Evolutionary conservation across 176 grass and related monocot genomes (phyloP).

Genomic region (Avena eriantha): DNA sequence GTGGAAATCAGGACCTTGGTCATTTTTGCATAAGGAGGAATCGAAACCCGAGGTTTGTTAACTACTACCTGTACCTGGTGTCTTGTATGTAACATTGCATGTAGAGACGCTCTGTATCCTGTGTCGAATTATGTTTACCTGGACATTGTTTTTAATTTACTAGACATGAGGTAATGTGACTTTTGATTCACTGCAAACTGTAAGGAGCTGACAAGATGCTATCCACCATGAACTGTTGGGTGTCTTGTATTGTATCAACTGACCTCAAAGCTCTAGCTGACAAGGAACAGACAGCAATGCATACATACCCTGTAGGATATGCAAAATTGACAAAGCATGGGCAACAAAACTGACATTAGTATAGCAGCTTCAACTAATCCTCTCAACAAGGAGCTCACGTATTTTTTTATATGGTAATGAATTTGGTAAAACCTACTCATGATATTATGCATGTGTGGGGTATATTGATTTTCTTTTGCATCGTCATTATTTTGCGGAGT

Average conservation of each 20-base stretch:
- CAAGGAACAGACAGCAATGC: not conserved
- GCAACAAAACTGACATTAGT: not conserved
- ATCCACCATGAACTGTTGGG: not conserved
- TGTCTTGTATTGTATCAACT: not conserved
- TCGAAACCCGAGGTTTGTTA: conserved; percentile 58
- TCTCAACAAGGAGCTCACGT: not conserved
- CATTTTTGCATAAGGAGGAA: conserved; percentile 68
- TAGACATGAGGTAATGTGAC: not conserved
- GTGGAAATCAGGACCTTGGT: conserved; percentile 91
- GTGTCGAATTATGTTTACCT: conserved; percentile 6
- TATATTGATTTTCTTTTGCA: not conserved
- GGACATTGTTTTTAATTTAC: not conserved
- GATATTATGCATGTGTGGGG: not conserved
- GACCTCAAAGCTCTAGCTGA: not conserved
- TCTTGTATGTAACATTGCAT: not conserved
- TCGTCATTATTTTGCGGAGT: not conserved
- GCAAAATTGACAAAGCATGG: not conserved
- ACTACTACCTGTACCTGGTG: not conserved
- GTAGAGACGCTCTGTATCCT: conserved; percentile 12
- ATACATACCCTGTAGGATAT: not conserved
- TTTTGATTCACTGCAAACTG: not conserved
- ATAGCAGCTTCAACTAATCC: not conserved
- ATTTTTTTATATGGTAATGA: not conserved
- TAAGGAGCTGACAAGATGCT: not conserved
- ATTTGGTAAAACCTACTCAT: not conserved